Percentiles rank a stretch among this genome's conserved stretches.
Conservation (phyloP, 805 yeast genomes). For the Maudiozyma barnettii region DNA sequence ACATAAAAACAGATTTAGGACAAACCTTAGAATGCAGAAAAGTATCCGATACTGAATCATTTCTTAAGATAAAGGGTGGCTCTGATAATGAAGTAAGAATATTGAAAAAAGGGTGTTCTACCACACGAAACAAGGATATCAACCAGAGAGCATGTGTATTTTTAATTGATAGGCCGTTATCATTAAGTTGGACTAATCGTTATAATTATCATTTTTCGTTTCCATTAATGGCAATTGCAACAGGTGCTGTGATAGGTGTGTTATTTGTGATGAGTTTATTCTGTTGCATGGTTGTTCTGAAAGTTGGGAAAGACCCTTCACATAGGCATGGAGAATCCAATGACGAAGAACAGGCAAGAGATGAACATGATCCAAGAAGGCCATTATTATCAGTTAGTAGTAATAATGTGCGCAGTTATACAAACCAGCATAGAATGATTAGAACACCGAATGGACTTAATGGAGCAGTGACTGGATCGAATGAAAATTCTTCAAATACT, state of each 20-base stretch:
- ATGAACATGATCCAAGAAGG: slow-evolving; percentile 2
- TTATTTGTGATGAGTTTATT: slow-evolving; percentile 20
- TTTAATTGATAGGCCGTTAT: slow-evolving; percentile 58
- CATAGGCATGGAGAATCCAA: not conserved
- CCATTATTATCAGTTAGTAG: slow-evolving; percentile 2
- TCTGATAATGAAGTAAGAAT: slow-evolving; percentile 49
- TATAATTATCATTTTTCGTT: slow-evolving; percentile 47
- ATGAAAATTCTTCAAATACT: not conserved
- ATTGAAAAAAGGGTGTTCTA: slow-evolving; percentile 52
- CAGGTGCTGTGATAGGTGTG: slow-evolving; percentile 59
- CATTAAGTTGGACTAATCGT: slow-evolving; percentile 50
- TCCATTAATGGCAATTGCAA: slow-evolving; percentile 57
- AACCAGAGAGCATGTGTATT: slow-evolving; percentile 43
- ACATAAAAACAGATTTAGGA: slow-evolving; percentile 36
- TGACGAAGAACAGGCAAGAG: not conserved
- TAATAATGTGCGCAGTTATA: not conserved
- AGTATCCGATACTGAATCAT: slow-evolving; percentile 30
- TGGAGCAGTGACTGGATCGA: not conserved
- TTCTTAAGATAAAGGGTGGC: slow-evolving; percentile 39
- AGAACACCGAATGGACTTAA: not conserved
- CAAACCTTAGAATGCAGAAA: slow-evolving; percentile 36
- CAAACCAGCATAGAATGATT: not conserved
- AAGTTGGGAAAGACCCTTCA: slow-evolving; percentile 1
- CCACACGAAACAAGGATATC: slow-evolving; percentile 10
- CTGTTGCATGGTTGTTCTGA: slow-evolving; percentile 8